Base-by-base conservation (phyloP, 106 monocot species). In the Acanthochlamys bracteata region DNA sequence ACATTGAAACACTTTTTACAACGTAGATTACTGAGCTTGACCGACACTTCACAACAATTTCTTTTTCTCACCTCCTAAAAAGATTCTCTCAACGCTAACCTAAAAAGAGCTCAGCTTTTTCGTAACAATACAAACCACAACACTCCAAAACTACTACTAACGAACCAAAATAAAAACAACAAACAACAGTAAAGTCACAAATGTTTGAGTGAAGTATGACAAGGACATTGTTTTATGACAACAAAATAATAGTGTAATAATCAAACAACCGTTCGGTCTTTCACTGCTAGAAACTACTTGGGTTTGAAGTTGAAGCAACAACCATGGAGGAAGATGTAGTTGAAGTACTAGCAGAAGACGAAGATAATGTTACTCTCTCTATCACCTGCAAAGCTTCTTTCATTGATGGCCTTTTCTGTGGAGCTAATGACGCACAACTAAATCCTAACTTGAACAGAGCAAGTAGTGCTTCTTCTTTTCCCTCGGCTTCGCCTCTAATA, bases 341-440 rank as follows among this genome's bases (percentile, higher is more conserved):
- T 33, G 33, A 33, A 33, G 51, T 19, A 19, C 51, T 51, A 21
- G 20, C 0, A 20, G 63, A 63, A 7, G 62, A 19, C 20, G 69
- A 42, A 41, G 64, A 64, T 0, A 71, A 76, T 15, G 79, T 66
- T 23, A 90, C 60, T 62, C 69, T 85, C 7, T 98, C 91, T 10
- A 98, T 76, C 26, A 88, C 56, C 61, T 85, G 75, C 9, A 83
- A 57, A 0, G 75, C 96, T 24, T 91, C 96, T 73, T 78, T 91
- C 96, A 98, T 91, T 47, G 80, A 64, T 4, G 91, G 96, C 80
- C 96, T 82, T 74, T 66, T 80, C 67, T 91, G 82, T 0, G 88
- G 82, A 0, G 75, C 60, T 45, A 64, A 12, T n/a, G 74, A 39
- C 39, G 88, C 80, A 55, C 96, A 98, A 20, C 74, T 65, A 55